A percentile compares a stretch with the other conserved stretches of the same genome.
Conservation (phyloP, 768 basidiomycete species). For the Termitomyces sp. region DNA sequence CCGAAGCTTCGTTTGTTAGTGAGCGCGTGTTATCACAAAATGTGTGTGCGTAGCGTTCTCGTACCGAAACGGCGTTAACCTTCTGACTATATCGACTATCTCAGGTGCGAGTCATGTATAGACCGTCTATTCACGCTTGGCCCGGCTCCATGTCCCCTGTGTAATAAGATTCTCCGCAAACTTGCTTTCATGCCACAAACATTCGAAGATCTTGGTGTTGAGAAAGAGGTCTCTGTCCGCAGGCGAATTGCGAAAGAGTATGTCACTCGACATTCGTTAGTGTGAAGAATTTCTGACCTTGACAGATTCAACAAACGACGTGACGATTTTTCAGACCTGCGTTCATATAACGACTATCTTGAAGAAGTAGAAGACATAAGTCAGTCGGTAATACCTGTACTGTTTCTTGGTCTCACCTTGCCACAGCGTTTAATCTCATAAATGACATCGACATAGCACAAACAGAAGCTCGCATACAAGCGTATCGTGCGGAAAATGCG, state of each 20-base stretch:
- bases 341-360: constrained; percentile 90
- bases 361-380: constrained; percentile 93
- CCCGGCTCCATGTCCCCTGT: constrained; percentile 94
- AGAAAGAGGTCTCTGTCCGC: constrained; percentile 91
- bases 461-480: constrained; percentile 81
- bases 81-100: neutral
- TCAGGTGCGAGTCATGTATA: constrained; percentile 97
- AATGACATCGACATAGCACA: constrained; percentile 77
- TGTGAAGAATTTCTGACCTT: neutral
- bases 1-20: constrained; percentile 92
- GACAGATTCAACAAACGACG: constrained; percentile 88
- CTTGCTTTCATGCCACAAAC: constrained; percentile 95
- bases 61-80: neutral
- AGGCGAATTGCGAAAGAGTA: constrained; percentile 88
- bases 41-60: constrained; percentile 47
- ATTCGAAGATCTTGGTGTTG: constrained; percentile 88
- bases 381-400: constrained; percentile 17
- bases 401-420: constrained; percentile 1
- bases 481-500: constrained; percentile 79
- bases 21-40: constrained; percentile 97
- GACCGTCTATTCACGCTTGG: constrained; percentile 94
- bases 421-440: constrained; percentile 89
- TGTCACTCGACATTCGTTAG: constrained; percentile 17
- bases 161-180: constrained; percentile 82
- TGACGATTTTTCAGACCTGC: constrained; percentile 82